These are phyloP conservation scores for Boletus barrowsii DNA, from an alignment of 768 basidiomycete genomes.

Conservation along the genomic window DNA sequence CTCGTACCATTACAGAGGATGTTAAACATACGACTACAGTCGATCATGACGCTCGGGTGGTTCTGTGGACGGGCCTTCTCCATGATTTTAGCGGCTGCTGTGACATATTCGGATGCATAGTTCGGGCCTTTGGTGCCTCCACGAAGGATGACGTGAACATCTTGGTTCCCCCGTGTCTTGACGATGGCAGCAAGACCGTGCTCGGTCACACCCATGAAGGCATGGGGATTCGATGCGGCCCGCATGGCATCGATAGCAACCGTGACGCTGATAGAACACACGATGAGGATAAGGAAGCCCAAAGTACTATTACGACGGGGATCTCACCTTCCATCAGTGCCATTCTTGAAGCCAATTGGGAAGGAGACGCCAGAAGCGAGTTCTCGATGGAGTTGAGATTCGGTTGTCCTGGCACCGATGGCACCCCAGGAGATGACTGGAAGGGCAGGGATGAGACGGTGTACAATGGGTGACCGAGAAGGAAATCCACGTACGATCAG, in stretches of 20 bases:
- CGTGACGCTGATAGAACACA: slow-evolving; percentile 46
- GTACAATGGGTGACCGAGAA: background rate
- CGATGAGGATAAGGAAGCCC: slow-evolving; percentile 1
- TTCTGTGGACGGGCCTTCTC: slow-evolving; percentile 54
- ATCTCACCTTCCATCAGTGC: slow-evolving; percentile 83
- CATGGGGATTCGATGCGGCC: slow-evolving; percentile 86
- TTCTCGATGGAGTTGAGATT: slow-evolving; percentile 95
- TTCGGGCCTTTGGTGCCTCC: slow-evolving; percentile 93
- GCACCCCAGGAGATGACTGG: slow-evolving; percentile 87
- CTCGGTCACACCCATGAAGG: slow-evolving; percentile 92
- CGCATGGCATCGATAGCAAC: slow-evolving; percentile 98
- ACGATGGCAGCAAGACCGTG: slow-evolving; percentile 94
- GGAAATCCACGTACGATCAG: slow-evolving; percentile 53
- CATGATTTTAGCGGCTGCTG: slow-evolving; percentile 58
- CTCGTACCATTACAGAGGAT: background rate
- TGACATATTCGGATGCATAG: slow-evolving; percentile 71
- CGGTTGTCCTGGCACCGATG: slow-evolving; percentile 96
- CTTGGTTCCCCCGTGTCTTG: slow-evolving; percentile 78
- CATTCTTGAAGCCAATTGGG: slow-evolving; percentile 99
- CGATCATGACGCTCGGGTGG: slow-evolving; percentile 79
- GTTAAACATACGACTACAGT: slow-evolving; percentile 68
- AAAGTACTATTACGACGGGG: background rate
- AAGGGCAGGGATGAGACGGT: background rate
- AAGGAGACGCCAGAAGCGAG: slow-evolving; percentile 95
- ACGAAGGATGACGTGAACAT: slow-evolving; percentile 95